Base-by-base conservation (phyloP, 202 grass and related monocot species). In the Cymbopogon flexuosus region DNA sequence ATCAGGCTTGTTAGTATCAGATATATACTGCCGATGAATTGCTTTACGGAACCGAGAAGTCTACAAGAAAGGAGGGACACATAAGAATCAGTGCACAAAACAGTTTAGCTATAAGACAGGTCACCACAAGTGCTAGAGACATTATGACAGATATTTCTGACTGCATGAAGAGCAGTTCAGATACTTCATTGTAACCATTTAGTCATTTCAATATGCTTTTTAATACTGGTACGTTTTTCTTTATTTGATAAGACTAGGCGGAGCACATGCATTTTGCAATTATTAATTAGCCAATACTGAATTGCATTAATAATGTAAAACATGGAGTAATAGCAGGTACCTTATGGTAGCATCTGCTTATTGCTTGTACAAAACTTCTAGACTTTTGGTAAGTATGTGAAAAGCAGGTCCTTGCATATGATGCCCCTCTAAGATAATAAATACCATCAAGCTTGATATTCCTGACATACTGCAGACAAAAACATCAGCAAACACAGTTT, bases 11-110 rank as follows among this genome's bases (percentile, higher is more conserved):
- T 84, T 67, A 61, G 23, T 24, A 75, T 86, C 76, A 75, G 66
- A 30, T 56, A 70, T 29, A 58, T 68, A 68, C 36, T 29, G 60
- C 23, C 16, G 68, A 58, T 30, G 46, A 41, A 86, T 78, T 42
- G 61, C 79, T 82, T 76, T 88, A 66, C 59, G 13, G 64, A 93
- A 90, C 51, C 22, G 80, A 45, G 78, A 72, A 75, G 81, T 83
- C 91, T 93, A 70, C 41, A 37, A 42, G 29, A 63, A 67, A 41
- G 40, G 10, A 61, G 1, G 6, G 60, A 68, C 24, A 80, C 30
- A 39, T 75, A 18, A 74, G 16, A 19, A 70, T 41, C 56, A 61
- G 23, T 63, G 54, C 62, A 87, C 33, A 62, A 56, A 45, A 66
- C 18, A 40, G 13, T 73, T 79, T n/a, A 31, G 15, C 35, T 42